A percentile compares a stretch with the other conserved stretches of the same genome.
Evolutionary conservation across 2,329 filamentous ascomycete genomes (phyloP).

Genomic region (Penicillium hesseltinei): DNA sequence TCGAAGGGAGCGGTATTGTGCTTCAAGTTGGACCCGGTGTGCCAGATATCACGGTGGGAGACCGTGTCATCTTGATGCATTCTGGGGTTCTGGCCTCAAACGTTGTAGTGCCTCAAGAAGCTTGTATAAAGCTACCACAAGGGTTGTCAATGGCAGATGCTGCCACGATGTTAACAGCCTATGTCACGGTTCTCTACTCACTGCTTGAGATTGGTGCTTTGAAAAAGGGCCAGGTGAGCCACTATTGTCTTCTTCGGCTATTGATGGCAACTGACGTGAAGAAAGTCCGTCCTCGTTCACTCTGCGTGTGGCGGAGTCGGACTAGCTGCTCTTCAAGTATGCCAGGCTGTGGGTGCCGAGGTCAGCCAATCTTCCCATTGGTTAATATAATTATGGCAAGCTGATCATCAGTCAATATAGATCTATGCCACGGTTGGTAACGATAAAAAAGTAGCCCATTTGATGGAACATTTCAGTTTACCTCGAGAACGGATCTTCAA

Average conservation of each 20-base stretch:
- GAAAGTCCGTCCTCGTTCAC: slow-evolving; percentile 24
- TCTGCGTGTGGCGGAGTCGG: slow-evolving; percentile 24
- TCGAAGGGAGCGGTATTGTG: slow-evolving; percentile 36
- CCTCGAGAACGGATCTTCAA: slow-evolving; percentile 20
- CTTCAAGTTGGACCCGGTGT: slow-evolving; percentile 28
- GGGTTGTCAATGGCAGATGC: slow-evolving; percentile 18
- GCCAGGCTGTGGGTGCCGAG: slow-evolving; percentile 17
- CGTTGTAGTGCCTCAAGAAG: neutral
- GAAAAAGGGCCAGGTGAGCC: slow-evolving; percentile 20
- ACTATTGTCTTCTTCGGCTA: neutral
- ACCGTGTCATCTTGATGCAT: slow-evolving; percentile 27
- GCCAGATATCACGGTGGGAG: slow-evolving; percentile 26
- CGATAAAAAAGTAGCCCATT: slow-evolving; percentile 17
- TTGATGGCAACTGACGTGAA: neutral
- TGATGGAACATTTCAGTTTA: slow-evolving; percentile 19
- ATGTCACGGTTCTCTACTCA: slow-evolving; percentile 19
- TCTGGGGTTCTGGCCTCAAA: slow-evolving; percentile 9
- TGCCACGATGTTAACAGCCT: slow-evolving; percentile 15
- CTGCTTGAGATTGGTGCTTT: slow-evolving; percentile 24
- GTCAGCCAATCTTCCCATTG: neutral
- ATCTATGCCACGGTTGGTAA: slow-evolving; percentile 20
- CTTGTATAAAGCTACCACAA: slow-evolving; percentile 11
- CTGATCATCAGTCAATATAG: neutral
- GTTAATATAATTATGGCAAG: neutral
- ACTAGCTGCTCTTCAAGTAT: slow-evolving; percentile 22